Conservation (phyloP, 2,329 filamentous ascomycete species). For the Alternaria angustiovoidea region DNA sequence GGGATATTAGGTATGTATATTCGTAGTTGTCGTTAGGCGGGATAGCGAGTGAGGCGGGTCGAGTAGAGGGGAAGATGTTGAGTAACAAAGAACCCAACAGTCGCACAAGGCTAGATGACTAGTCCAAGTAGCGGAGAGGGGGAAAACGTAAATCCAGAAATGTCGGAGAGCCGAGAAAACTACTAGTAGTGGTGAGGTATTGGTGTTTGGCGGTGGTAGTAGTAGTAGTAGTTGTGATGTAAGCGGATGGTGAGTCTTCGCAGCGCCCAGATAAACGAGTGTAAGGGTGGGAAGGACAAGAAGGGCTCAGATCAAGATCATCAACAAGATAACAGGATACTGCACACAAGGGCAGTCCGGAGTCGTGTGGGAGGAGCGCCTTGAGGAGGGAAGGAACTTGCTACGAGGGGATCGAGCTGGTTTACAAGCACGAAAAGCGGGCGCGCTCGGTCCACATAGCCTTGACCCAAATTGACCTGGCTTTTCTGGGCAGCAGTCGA, state of each 20-base stretch:
- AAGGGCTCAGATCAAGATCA: slow-evolving; percentile 24
- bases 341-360: slow-evolving; percentile 33
- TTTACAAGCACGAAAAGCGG: slow-evolving; percentile 34
- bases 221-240: background rate
- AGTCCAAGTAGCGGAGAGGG: slow-evolving; percentile 26
- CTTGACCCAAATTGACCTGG: slow-evolving; percentile 10
- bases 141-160: slow-evolving; percentile 14
- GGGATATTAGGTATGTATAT: slow-evolving; percentile 27
- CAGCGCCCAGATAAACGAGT: slow-evolving; percentile 36
- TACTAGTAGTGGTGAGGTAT: slow-evolving; percentile 20
- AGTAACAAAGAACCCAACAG: slow-evolving; percentile 36
- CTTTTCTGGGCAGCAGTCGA: slow-evolving; percentile 9
- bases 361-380: slow-evolving; percentile 25
- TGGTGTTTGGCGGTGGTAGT: slow-evolving; percentile 10
- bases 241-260: slow-evolving; percentile 1
- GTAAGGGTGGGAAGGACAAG: slow-evolving; percentile 29
- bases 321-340: slow-evolving; percentile 16
- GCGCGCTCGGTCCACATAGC: slow-evolving; percentile 21
- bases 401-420: slow-evolving; percentile 29
- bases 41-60: slow-evolving; percentile 24
- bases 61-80: slow-evolving; percentile 27
- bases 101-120: slow-evolving; percentile 45
- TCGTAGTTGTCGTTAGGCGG: slow-evolving; percentile 26
- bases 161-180: slow-evolving; percentile 21
- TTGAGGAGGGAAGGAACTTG: slow-evolving; percentile 16